A percentile compares a stretch with the other conserved stretches of the same genome.
These are phyloP conservation scores for Apophysomyces ossiformis DNA, from an alignment of 371 early-diverging fungal genomes.

Conservation along the genomic window DNA sequence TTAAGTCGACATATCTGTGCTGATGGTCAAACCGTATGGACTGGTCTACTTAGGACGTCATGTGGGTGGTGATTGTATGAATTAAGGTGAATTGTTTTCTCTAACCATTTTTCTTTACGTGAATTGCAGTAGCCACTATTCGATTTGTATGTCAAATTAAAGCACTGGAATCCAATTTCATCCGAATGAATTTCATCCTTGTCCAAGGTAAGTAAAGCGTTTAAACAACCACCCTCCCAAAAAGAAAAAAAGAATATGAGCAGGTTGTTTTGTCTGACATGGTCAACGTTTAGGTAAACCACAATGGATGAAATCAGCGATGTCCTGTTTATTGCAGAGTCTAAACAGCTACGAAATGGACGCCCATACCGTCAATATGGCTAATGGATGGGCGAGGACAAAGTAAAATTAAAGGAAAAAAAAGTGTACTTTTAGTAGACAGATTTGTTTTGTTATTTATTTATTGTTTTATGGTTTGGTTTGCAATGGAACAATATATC, in stretches of 20 bases:
- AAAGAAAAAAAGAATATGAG: not conserved
- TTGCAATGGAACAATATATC: too few species aligned
- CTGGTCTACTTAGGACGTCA: not conserved
- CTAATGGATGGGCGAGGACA: not conserved
- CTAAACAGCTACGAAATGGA: not conserved
- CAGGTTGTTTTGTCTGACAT: not conserved
- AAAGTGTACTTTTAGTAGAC: too few species aligned
- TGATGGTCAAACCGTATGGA: not conserved
- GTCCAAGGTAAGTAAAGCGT: not conserved
- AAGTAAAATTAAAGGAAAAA: not conserved
- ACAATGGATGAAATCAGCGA: slow-evolving; percentile 1
- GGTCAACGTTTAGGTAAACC: not conserved
- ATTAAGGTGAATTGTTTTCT: too few species aligned
- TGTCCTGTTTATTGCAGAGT: not conserved
- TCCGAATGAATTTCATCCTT: slow-evolving; percentile 3
- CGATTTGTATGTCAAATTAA: slow-evolving; percentile 1
- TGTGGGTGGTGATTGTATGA: not conserved
- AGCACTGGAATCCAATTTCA: not conserved
- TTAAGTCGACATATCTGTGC: slow-evolving; percentile 8
- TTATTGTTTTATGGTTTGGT: too few species aligned
- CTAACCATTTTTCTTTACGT: too few species aligned
- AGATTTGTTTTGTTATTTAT: too few species aligned
- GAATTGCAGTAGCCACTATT: not conserved
- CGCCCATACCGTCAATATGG: slow-evolving; percentile 2
- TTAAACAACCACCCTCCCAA: not conserved